Conservation (phyloP, 805 yeast genomes). For the Candida nanaspora region DNA sequence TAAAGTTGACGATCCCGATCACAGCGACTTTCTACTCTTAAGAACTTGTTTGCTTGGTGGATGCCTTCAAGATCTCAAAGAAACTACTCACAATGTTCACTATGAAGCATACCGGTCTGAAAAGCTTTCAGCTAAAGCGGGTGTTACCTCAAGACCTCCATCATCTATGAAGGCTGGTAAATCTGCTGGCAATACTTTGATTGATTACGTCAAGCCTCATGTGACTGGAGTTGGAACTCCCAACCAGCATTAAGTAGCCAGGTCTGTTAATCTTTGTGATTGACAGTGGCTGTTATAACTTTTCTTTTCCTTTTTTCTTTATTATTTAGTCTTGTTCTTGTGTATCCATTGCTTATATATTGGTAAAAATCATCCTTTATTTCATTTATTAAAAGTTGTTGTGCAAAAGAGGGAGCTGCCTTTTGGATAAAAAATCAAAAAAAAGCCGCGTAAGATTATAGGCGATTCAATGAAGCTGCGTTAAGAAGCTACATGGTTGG, state of each 20-base stretch:
- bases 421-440: no score
- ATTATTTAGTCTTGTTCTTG: no score
- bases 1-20: constrained; percentile 73
- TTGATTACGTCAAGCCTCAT: neutral
- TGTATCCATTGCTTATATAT: no score
- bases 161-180: neutral
- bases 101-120: constrained; percentile 71
- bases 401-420: no score
- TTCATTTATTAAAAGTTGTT: no score
- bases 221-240: neutral
- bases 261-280: neutral
- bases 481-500: no score
- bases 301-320: neutral
- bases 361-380: no score
- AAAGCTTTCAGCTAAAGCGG: constrained; percentile 11
- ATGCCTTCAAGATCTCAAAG: constrained; percentile 71
- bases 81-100: constrained; percentile 67
- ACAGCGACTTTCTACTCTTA: constrained; percentile 71
- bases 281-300: neutral
- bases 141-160: neutral
- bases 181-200: neutral
- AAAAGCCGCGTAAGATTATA: no score
- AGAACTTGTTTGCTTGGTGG: constrained; percentile 74
- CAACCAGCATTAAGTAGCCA: neutral
- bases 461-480: no score